Evolutionary conservation across 2,329 filamentous ascomycete species (phyloP).

Genomic region (Magnaporthales sp.): DNA sequence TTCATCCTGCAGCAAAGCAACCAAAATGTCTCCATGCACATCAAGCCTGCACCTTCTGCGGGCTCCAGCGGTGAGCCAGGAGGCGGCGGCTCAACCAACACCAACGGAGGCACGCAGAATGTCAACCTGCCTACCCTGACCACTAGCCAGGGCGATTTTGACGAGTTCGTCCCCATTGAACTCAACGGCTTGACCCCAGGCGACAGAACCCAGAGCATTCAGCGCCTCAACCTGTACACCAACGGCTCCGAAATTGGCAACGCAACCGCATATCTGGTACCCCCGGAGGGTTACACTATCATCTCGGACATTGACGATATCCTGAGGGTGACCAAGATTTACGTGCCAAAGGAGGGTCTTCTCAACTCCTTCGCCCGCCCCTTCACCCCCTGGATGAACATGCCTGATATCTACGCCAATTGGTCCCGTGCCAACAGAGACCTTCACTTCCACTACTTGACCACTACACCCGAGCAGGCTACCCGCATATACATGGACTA

Average conservation of each 20-base stretch:
- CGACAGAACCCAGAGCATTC: slow-evolving; percentile 55
- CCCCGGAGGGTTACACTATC: slow-evolving; percentile 59
- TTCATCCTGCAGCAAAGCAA: slow-evolving; percentile 67
- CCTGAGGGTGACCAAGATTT: slow-evolving; percentile 73
- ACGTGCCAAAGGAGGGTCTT: slow-evolving; percentile 63
- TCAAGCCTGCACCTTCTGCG: slow-evolving; percentile 6
- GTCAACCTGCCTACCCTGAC: slow-evolving; percentile 6
- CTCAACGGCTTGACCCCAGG: slow-evolving; percentile 45
- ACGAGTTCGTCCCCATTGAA: slow-evolving; percentile 56
- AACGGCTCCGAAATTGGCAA: slow-evolving; percentile 60
- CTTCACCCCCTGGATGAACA: slow-evolving; percentile 67
- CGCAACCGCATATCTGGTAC: slow-evolving; percentile 68
- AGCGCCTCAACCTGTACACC: slow-evolving; percentile 60
- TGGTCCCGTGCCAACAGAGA: slow-evolving; percentile 58
- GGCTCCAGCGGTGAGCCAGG: slow-evolving; percentile 36
- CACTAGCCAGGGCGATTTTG: slow-evolving; percentile 34
- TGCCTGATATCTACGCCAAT: slow-evolving; percentile 71
- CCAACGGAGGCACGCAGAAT: slow-evolving; percentile 14
- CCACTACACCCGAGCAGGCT: slow-evolving; percentile 70
- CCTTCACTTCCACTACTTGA: slow-evolving; percentile 74
- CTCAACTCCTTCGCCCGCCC: slow-evolving; percentile 68
- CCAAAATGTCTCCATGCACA: slow-evolving; percentile 48
- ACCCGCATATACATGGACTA: slow-evolving; percentile 74
- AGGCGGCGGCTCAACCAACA: slow-evolving; percentile 41
- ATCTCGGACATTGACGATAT: slow-evolving; percentile 76